Conservation (phyloP, 2,329 filamentous ascomycete species). For the Beauveria asiatica region DNA sequence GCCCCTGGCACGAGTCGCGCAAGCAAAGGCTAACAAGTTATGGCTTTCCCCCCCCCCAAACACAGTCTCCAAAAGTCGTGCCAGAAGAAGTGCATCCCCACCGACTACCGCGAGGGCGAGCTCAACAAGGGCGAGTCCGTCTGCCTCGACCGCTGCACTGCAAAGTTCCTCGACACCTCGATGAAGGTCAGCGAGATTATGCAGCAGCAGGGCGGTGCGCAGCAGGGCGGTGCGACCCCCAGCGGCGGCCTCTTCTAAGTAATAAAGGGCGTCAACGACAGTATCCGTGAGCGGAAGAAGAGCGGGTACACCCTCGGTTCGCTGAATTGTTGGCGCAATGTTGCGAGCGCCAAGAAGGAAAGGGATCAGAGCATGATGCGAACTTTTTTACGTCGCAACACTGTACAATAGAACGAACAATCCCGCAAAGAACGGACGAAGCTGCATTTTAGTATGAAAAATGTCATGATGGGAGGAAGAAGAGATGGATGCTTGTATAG, state of each 20-base stretch:
- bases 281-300: neutral
- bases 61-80: slow-evolving; percentile 60
- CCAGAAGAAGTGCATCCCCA: slow-evolving; percentile 87
- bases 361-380: neutral
- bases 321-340: neutral
- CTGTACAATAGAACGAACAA: slow-evolving; percentile 4
- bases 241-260: slow-evolving; percentile 38
- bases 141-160: slow-evolving; percentile 92
- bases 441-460: neutral
- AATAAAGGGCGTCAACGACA: neutral
- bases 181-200: slow-evolving; percentile 96
- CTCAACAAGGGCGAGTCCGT: slow-evolving; percentile 99
- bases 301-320: neutral
- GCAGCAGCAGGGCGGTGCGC: slow-evolving; percentile 72
- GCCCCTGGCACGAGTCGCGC: neutral
- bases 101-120: slow-evolving; percentile 88
- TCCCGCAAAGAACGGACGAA: neutral
- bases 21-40: neutral
- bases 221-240: slow-evolving; percentile 38
- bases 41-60: neutral
- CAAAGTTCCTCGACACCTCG: slow-evolving; percentile 98
- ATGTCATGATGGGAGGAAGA: neutral
- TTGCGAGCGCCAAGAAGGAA: neutral
- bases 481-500: no score
- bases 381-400: neutral